phyloP scores from a whole-genome alignment of 768 basidiomycete genomes.

The Boletus rex-veris region DNA sequence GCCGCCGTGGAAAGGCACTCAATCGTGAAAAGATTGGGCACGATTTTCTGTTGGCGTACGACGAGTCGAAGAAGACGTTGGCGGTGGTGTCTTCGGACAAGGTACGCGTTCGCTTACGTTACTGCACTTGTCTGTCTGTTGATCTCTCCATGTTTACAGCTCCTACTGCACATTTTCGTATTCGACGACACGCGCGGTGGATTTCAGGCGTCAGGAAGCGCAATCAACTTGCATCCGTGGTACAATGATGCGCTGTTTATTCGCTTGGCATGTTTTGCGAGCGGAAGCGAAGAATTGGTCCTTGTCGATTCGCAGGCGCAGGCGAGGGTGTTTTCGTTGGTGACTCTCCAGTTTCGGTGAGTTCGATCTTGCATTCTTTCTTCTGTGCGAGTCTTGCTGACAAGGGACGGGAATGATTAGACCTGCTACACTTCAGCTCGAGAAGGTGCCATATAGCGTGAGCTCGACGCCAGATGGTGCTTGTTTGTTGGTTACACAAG shows the following conservation, averaged over 20 bases:
- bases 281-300: conserved; percentile 50
- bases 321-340: conserved; percentile 51
- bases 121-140: neutral
- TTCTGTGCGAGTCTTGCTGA: conserved; percentile 1
- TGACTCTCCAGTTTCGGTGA: conserved; percentile 39
- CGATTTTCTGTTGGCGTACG: conserved; percentile 44
- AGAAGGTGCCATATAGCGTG: conserved; percentile 27
- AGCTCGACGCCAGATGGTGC: conserved; percentile 54
- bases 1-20: conserved; percentile 31
- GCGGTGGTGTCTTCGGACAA: conserved; percentile 43
- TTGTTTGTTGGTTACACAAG: conserved; percentile 41
- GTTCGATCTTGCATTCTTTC: neutral
- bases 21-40: conserved; percentile 46
- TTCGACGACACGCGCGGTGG: conserved; percentile 43
- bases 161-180: conserved; percentile 42
- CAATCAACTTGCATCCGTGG: conserved; percentile 43
- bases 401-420: conserved; percentile 21
- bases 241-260: conserved; percentile 33
- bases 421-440: conserved; percentile 44
- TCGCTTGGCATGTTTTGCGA: conserved; percentile 40
- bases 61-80: conserved; percentile 49
- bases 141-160: conserved; percentile 14
- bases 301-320: conserved; percentile 43
- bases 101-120: conserved; percentile 19
- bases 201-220: conserved; percentile 40